Base-by-base conservation (phyloP, 306 rosid genomes). In the Chamaecrista fasciculata region DNA sequence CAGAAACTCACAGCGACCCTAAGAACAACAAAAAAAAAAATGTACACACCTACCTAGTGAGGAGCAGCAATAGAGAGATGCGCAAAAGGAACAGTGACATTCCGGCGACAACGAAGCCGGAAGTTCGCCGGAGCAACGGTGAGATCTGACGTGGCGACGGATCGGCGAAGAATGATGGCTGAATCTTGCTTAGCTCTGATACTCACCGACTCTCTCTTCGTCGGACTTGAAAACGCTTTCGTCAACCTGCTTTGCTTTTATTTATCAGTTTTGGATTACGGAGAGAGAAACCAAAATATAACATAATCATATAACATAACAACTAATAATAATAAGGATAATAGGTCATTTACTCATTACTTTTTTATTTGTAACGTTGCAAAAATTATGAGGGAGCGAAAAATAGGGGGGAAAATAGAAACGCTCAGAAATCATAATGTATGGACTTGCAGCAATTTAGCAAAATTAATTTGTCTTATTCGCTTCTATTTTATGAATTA, bases 141-240 rank as follows among this genome's bases (percentile, higher is more conserved):
- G n/a, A 9, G 65, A 59, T 59, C 65, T 34, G 65, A 34, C 65
- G 46, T 21, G 28, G 65, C 26, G 16, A 33, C 15, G 6, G 46
- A 33, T 16, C 77, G 60, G 66, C 43, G 25, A 44, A 37, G 46
- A 43, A 37, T 48, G 79, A 43, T 39, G n/a, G n/a, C n/a, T n/a
- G n/a, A n/a, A n/a, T n/a, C n/a, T 52, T 20, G 78, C 64, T 36
- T 53, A 52, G 56, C 40, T 48, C 40, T 61, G 75, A 34, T 44
- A 37, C 25, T 47, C 83, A 76, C 86, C 90, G 76, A 76, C 84
- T 72, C 36, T 72, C 36, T 61, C 55, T 53, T 47, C 26, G 73
- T 77, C 46, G 46, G 65, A 34, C 36, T 39, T 59, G 59, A 74
- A 85, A 64, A 52, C 5, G 56, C 36, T 66, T 69, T 76, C 70